Evolutionary conservation across 2,329 filamentous ascomycete species (phyloP).

Genomic region (Cryphonectria carpinicola): DNA sequence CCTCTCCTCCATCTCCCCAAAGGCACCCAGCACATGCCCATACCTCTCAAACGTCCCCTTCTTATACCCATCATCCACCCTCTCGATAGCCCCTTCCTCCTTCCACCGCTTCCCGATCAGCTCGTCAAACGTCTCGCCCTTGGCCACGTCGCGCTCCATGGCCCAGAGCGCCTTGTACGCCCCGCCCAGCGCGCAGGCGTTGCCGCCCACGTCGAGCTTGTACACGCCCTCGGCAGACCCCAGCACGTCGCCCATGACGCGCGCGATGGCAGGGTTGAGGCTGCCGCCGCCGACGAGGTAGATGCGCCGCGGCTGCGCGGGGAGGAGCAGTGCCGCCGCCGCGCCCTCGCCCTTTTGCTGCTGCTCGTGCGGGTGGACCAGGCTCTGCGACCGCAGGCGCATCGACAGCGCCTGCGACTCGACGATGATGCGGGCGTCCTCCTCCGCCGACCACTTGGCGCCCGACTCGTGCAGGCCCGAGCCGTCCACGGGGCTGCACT

Average conservation of each 20-base stretch:
- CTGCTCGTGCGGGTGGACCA: conserved; percentile 63
- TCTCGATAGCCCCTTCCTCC: conserved; percentile 81
- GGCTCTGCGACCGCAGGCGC: conserved; percentile 78
- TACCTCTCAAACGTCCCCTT: conserved; percentile 77
- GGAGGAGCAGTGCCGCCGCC: conserved; percentile 50
- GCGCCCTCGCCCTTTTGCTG: not conserved
- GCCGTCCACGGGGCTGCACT: conserved; percentile 57
- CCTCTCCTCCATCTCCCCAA: conserved; percentile 73
- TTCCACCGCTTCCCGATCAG: conserved; percentile 83
- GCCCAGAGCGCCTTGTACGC: conserved; percentile 98
- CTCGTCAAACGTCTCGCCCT: conserved; percentile 81
- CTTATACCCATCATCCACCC: conserved; percentile 80
- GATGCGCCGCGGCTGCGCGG: conserved; percentile 83
- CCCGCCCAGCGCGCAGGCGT: conserved; percentile 90
- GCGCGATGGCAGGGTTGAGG: conserved; percentile 85
- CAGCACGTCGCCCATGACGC: conserved; percentile 83
- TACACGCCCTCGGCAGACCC: conserved; percentile 90
- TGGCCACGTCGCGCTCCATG: conserved; percentile 63
- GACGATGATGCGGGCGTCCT: conserved; percentile 85
- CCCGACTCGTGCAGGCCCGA: conserved; percentile 46
- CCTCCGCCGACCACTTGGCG: conserved; percentile 55
- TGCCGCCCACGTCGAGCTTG: conserved; percentile 90
- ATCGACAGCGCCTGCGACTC: conserved; percentile 95
- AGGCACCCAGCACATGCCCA: conserved; percentile 74
- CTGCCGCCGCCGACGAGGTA: conserved; percentile 95